These are phyloP conservation scores for Umbelopsis vinacea DNA, from an alignment of 192 early-diverging fungal species.

Conservation along the genomic window DNA sequence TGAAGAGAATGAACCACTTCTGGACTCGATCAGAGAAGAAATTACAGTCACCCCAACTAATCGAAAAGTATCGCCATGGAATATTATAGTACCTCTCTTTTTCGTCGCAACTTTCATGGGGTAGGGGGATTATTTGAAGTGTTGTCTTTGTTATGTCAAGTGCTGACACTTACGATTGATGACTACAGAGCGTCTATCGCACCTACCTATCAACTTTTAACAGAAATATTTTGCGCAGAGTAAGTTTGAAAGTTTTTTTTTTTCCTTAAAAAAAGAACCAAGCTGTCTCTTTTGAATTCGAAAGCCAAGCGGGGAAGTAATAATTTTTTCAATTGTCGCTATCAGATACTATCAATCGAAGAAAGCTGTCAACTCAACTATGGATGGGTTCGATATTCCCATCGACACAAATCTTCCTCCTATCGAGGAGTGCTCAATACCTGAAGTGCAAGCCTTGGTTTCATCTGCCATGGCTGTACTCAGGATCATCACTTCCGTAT, in stretches of 20 bases:
- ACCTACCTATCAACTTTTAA: slow-evolving; percentile 37
- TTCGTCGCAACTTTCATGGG: slow-evolving; percentile 22
- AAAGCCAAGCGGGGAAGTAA: too few relatives aligned
- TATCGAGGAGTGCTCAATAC: slow-evolving; percentile 36
- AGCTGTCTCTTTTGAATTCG: too few relatives aligned
- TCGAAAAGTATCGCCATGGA: slow-evolving; percentile 19
- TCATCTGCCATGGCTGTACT: slow-evolving; percentile 31
- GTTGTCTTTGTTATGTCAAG: not conserved
- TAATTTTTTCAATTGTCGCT: not conserved
- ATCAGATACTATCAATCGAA: slow-evolving; percentile 35
- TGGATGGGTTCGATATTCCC: not conserved
- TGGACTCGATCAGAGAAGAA: not conserved
- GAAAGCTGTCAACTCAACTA: not conserved
- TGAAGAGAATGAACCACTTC: not conserved
- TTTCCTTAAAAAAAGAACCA: too few relatives aligned
- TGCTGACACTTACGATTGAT: not conserved
- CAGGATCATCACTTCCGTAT: slow-evolving; percentile 21
- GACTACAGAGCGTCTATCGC: slow-evolving; percentile 30
- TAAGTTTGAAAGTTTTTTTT: slow-evolving; percentile 15
- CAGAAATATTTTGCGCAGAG: slow-evolving; percentile 40
- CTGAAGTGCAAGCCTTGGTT: slow-evolving; percentile 40
- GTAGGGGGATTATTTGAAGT: not conserved
- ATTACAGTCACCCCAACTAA: not conserved
- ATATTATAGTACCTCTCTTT: slow-evolving; percentile 23
- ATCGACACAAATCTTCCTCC: slow-evolving; percentile 30